Evolutionary conservation across 768 basidiomycete genomes (phyloP).

Genomic region (Tylopilus sp.): DNA sequence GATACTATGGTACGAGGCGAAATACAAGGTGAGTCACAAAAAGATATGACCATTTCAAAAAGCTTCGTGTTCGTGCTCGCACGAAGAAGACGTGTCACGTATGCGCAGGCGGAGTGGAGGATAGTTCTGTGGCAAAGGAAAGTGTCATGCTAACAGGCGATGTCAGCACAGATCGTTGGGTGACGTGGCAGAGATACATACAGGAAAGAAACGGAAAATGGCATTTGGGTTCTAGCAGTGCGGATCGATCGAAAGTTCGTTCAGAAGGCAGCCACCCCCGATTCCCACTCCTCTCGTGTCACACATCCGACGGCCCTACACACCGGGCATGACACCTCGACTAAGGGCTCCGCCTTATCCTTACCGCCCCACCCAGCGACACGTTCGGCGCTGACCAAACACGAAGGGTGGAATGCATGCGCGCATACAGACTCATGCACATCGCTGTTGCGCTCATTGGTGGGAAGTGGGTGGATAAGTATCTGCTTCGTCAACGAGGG

Average conservation of each 20-base stretch:
- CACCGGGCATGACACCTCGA: slow-evolving; percentile 73
- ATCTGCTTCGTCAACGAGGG: slow-evolving; percentile 21
- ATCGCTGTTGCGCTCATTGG: slow-evolving; percentile 13
- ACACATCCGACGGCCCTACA: slow-evolving; percentile 65
- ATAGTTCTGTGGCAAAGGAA: not conserved
- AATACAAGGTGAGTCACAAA: not conserved
- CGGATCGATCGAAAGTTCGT: not conserved
- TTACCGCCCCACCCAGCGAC: slow-evolving; percentile 60
- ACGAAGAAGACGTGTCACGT: slow-evolving; percentile 6
- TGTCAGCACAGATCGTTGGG: not conserved
- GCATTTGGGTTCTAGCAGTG: not conserved
- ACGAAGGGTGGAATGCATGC: slow-evolving; percentile 71
- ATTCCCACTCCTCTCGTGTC: slow-evolving; percentile 58
- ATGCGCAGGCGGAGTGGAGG: not conserved
- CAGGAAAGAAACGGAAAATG: not conserved
- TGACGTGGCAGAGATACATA: slow-evolving; percentile 1
- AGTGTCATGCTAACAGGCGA: not conserved
- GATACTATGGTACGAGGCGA: slow-evolving; percentile 7
- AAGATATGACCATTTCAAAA: not conserved
- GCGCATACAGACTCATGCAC: slow-evolving; percentile 40
- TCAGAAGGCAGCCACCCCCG: slow-evolving; percentile 37
- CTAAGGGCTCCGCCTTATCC: slow-evolving; percentile 36
- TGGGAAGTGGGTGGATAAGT: slow-evolving; percentile 20
- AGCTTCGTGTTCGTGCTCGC: not conserved
- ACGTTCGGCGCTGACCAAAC: slow-evolving; percentile 66